phyloP scores from a whole-genome alignment of 768 basidiomycete genomes.

The Termitomyces sp. region DNA sequence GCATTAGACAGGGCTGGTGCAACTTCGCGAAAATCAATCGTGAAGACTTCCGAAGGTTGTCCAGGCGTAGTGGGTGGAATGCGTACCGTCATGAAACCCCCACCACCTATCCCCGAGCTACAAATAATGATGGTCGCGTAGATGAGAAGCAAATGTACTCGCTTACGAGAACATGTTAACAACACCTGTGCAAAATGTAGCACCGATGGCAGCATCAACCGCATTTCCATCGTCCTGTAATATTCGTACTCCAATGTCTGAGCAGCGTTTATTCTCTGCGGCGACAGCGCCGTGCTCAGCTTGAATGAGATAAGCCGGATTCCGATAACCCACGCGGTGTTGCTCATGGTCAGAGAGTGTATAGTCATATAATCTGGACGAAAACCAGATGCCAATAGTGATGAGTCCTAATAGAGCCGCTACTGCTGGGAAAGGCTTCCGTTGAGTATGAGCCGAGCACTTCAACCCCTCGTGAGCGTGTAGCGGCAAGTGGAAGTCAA shows the following conservation, averaged over 20 bases:
- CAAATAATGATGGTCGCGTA: not conserved
- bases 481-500: conserved; percentile 1
- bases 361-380: not conserved
- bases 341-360: not conserved
- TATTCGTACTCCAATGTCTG: conserved; percentile 72
- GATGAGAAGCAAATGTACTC: not conserved
- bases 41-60: conserved; percentile 52
- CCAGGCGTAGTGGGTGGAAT: conserved; percentile 47
- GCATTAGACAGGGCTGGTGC: conserved; percentile 68
- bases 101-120: conserved; percentile 83
- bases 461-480: not conserved
- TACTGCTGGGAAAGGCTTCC: conserved; percentile 3
- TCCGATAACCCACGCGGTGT: conserved; percentile 18
- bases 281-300: conserved; percentile 85
- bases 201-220: conserved; percentile 79
- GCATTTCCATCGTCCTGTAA: conserved; percentile 86
- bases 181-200: conserved; percentile 74
- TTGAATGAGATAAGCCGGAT: conserved; percentile 41
- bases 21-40: conserved; percentile 85
- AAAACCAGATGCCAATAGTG: not conserved
- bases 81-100: conserved; percentile 82
- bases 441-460: not conserved
- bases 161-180: conserved; percentile 89
- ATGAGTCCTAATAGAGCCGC: not conserved
- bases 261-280: conserved; percentile 81